A percentile compares a stretch with the other conserved stretches of the same genome.
Evolutionary conservation across 306 rosid genomes (phyloP).

Genomic region (Casuarina glauca): DNA sequence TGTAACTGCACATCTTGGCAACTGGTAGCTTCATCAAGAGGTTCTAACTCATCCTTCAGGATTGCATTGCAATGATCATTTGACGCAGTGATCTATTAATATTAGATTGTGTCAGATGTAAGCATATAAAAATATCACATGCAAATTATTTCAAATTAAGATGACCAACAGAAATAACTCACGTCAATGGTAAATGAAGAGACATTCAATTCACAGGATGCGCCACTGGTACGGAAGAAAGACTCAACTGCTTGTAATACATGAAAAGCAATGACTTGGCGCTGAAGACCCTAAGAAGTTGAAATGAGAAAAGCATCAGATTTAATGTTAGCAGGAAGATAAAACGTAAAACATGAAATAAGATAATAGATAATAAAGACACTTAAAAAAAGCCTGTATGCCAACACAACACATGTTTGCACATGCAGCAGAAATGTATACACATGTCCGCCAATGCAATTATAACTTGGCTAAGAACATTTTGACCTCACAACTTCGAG

Average conservation of each 20-base stretch:
- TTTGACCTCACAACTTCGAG: not conserved
- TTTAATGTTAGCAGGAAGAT: constrained; percentile 23
- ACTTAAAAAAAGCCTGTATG: constrained; percentile 14
- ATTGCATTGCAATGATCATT: constrained; percentile 50
- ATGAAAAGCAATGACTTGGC: constrained; percentile 65
- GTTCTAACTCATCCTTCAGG: constrained; percentile 45
- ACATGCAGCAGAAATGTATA: not conserved
- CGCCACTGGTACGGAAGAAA: constrained; percentile 49
- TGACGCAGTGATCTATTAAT: constrained; percentile 52
- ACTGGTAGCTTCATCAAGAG: constrained; percentile 28
- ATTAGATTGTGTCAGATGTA: constrained; percentile 22
- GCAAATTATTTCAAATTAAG: constrained; percentile 11
- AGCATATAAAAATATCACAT: constrained; percentile 16
- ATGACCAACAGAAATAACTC: constrained; percentile 33
- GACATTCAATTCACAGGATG: constrained; percentile 59
- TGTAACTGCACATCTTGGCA: constrained; percentile 30
- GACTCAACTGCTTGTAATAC: constrained; percentile 64
- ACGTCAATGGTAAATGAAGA: constrained; percentile 76
- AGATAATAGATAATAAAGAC: not conserved
- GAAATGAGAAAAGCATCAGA: constrained; percentile 18
- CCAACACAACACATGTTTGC: not conserved
- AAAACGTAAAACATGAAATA: not conserved
- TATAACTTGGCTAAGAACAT: not conserved
- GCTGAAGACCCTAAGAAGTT: constrained; percentile 57
- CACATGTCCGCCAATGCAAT: not conserved